Base-by-base conservation (phyloP, 257 asterid species). In the Solanum stenotomum region DNA sequence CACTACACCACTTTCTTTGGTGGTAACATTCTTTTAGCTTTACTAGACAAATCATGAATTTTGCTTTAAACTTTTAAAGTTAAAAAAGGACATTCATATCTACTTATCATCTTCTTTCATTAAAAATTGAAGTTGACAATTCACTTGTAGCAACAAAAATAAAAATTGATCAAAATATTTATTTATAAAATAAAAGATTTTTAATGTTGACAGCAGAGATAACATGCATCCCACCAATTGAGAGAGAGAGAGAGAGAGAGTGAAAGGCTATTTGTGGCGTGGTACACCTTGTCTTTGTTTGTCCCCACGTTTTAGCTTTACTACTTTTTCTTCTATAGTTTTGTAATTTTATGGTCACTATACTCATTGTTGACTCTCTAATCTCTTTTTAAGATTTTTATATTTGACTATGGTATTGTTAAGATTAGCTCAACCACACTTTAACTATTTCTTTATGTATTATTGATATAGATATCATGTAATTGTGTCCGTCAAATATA, bases 261-360 rank as follows among this genome's bases (percentile, higher is more conserved):
- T 46, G 85, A 81, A 81, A 81, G 85, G 85, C 38, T 46, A 81
- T 16, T 29, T 82, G 86, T 82, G 86, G 81, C 42, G 78, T 86
- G 83, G 27, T 68, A 86, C 49, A 70, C 83, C 70, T 68, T 44
- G 65, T 68, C 84, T 37, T 86, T 25, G 83, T 13, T 25, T 86
- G 88, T 86, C 70, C 88, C 88, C 83, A 71, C 84, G 88, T 70
- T 68, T 86, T 31, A 9, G 46, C 70, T 49, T 49, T 82, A 49
- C 86, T 82, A 49, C 6, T 38, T 49, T 49, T 82, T 49, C 70
- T 29, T 49, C 86, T 49, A n/a, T 49, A 49, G 13, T 49, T 49
- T 33, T 29, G 20, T 52, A 52, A 52, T 46, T 46, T 46, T 81
- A 18, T 49, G 70, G 29, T 29, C 40, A 81, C 40, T 81, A 10